Evolutionary conservation across 2,329 filamentous ascomycete genomes (phyloP), one percentile per base, ranked within the genome.

Genomic region (Fusarium sp.): DNA sequence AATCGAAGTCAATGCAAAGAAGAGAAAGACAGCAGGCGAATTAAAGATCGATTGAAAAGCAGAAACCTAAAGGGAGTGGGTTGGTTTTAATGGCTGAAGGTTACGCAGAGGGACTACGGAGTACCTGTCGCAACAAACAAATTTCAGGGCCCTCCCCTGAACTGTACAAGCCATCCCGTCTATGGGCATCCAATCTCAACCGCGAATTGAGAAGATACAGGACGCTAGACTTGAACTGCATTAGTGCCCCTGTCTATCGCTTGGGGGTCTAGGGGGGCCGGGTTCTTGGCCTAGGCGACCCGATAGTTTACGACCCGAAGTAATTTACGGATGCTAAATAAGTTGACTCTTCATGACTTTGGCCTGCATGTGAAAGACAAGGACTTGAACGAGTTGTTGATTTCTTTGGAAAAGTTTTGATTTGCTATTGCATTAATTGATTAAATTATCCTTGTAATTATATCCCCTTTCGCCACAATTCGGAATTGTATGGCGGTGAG

Each of bases 121-220:
- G 65, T 65, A 65, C 68, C 67, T 77, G 64, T 75, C 66, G 66
- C 66, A 75, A 77, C 74, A 79, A 75, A 76, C 74, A 79, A 79
- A 78, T 78, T 79, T 79, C 77, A 78, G 70, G 77, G 74, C 75
- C 72, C 67, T 77, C 77, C 77, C 77, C 75, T 78, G 75, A 55
- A 74, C 58, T 77, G 74, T 70, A 66, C 72, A 66, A 78, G 68
- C 59, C 66, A 72, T 68, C 61, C 68, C 66, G 66, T 60, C 67
- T 59, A 32, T 32, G 67, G 60, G 56, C 71, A 77, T 72, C 75
- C 71, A 79, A 79, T 79, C 76, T 79, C 75, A 77, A 72, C 66
- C 61, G 67, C 55, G 70, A 75, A 76, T 77, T 75, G 73, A 75
- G 60, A 51, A 69, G 66, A 54, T 44, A 63, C 74, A 66, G 69